Percentiles rank a stretch among this genome's conserved stretches.
phyloP scores from a whole-genome alignment of 306 rosid species.

The Cicer chorassanicum region DNA sequence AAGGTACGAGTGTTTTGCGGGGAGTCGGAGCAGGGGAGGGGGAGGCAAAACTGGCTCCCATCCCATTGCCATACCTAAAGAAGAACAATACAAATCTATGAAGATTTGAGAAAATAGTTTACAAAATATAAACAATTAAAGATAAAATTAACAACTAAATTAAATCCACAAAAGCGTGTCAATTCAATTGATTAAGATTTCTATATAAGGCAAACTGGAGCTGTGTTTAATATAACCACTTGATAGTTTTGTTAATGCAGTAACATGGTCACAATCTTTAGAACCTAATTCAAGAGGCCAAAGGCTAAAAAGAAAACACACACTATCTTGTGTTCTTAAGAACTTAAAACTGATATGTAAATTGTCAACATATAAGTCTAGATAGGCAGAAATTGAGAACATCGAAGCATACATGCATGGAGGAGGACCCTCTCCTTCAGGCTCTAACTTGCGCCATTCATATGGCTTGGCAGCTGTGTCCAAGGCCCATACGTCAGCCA shows the following conservation, averaged over 20 bases:
- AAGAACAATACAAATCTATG: neutral
- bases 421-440: conserved; percentile 99
- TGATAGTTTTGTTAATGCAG: conserved; percentile 23
- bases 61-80: neutral
- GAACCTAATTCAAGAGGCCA: conserved; percentile 24
- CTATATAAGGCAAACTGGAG: conserved; percentile 22
- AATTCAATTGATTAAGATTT: conserved; percentile 3
- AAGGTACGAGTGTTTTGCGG: no score
- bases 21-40: no score
- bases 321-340: conserved; percentile 3
- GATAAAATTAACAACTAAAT: conserved; percentile 13
- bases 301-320: conserved; percentile 32
- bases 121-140: conserved; percentile 16
- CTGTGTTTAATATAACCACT: conserved; percentile 28
- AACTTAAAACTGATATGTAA: conserved; percentile 26
- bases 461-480: conserved; percentile 99
- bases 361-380: conserved; percentile 35
- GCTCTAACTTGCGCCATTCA: conserved; percentile 99
- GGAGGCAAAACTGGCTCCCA: no score
- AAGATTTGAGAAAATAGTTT: conserved; percentile 35
- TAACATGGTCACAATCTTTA: conserved; percentile 17
- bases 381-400: conserved; percentile 39
- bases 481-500: conserved; percentile 99
- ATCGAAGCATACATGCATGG: conserved; percentile 89
- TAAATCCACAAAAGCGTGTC: conserved; percentile 22